Percentiles rank a stretch among this genome's conserved stretches.
These are phyloP conservation scores for Aphanomyces invadans DNA, from an alignment of 352 stramenopile species.

Conservation along the genomic window DNA sequence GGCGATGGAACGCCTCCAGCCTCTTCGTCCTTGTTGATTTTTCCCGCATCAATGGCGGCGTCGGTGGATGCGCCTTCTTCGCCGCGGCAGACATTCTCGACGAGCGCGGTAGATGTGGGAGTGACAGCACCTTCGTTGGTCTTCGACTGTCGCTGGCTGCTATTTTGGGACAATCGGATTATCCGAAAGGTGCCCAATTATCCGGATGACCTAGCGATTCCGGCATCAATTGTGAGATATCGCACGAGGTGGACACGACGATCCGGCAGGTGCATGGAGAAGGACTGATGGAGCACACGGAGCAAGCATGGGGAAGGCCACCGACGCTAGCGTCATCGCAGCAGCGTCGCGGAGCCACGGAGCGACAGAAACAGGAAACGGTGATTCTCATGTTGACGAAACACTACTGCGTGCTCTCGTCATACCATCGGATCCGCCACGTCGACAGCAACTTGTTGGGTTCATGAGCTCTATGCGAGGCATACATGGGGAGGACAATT, in stretches of 20 bases:
- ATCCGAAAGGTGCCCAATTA: background rate
- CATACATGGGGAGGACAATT: no score
- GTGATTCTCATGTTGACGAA: no score
- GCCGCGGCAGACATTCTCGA: no score
- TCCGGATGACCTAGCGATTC: background rate
- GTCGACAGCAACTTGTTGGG: background rate
- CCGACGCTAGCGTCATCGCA: no score
- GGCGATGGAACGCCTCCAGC: slow-evolving; percentile 39
- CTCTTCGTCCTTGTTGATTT: slow-evolving; percentile 2
- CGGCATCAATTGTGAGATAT: no score
- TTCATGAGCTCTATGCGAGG: background rate
- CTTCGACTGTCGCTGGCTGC: background rate
- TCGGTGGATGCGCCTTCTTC: background rate
- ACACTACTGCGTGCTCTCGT: no score
- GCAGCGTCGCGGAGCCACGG: no score
- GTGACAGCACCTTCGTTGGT: background rate
- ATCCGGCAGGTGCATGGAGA: no score
- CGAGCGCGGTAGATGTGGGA: background rate
- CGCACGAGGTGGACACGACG: no score
- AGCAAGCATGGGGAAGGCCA: no score
- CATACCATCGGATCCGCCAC: background rate
- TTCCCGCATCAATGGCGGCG: background rate
- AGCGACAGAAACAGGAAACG: background rate
- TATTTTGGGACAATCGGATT: background rate
- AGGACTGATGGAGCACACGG: no score